Percentiles rank a stretch among this genome's conserved stretches.
Evolutionary conservation across 371 early-diverging fungal species (phyloP).

Genomic region (Apophysomyces elegans): DNA sequence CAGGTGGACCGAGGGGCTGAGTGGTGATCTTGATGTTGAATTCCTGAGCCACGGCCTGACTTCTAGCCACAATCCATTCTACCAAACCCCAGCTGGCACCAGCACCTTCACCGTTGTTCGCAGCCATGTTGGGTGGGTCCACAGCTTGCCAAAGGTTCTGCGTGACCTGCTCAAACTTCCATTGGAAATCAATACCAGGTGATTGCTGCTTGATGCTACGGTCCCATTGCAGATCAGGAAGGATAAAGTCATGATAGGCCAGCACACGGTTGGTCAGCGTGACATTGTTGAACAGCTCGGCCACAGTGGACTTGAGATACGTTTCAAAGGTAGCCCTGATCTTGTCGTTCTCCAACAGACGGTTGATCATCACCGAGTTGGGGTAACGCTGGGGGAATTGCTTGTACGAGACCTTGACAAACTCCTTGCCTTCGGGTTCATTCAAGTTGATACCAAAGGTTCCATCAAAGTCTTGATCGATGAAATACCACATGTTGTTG

Average conservation of each 20-base stretch:
- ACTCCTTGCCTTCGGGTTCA: slow-evolving; percentile 26
- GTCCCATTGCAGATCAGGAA: slow-evolving; percentile 60
- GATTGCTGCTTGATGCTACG: slow-evolving; percentile 56
- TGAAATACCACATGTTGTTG: slow-evolving; percentile 48
- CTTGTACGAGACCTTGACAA: slow-evolving; percentile 42
- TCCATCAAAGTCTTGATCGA: slow-evolving; percentile 61
- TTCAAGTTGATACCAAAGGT: slow-evolving; percentile 62
- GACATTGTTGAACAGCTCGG: slow-evolving; percentile 52
- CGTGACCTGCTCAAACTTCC: slow-evolving; percentile 48
- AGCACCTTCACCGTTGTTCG: slow-evolving; percentile 18
- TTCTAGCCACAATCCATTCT: slow-evolving; percentile 50
- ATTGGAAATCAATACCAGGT: slow-evolving; percentile 58
- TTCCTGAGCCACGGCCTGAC: slow-evolving; percentile 47
- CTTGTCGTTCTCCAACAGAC: slow-evolving; percentile 47
- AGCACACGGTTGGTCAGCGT: slow-evolving; percentile 46
- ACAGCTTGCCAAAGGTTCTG: slow-evolving; percentile 50
- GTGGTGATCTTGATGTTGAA: slow-evolving; percentile 45
- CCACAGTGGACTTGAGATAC: slow-evolving; percentile 49
- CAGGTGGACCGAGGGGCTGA: slow-evolving; percentile 47
- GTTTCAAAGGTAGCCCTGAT: slow-evolving; percentile 40
- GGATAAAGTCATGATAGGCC: slow-evolving; percentile 53
- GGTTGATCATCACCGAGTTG: slow-evolving; percentile 53
- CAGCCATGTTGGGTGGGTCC: slow-evolving; percentile 23
- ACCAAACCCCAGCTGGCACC: slow-evolving; percentile 53
- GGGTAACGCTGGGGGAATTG: slow-evolving; percentile 41